Percentiles rank a stretch among this genome's conserved stretches.
These are phyloP conservation scores for Magnolia officinalis DNA, from an alignment of 164 flowering plant species.

Conservation along the genomic window DNA sequence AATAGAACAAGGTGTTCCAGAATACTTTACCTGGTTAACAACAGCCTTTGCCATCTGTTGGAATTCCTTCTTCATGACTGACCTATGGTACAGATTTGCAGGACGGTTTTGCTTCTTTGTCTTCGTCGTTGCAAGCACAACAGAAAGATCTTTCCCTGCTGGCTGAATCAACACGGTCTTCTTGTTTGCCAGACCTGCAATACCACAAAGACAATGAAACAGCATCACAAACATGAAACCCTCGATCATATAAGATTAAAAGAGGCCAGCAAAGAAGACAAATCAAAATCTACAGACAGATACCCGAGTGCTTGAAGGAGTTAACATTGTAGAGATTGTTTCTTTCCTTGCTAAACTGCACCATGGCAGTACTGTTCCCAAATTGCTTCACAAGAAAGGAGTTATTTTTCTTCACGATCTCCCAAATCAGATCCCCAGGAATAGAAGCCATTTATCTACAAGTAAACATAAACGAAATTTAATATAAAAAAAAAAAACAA, in stretches of 20 bases:
- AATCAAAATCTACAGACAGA: background rate
- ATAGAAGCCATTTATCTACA: slow-evolving; percentile 60
- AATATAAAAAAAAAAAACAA: background rate
- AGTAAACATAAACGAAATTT: background rate
- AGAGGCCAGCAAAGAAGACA: background rate
- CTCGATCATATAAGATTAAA: too few relatives aligned
- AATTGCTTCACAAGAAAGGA: slow-evolving; percentile 79
- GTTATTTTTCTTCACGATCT: slow-evolving; percentile 92
- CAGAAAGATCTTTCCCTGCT: slow-evolving; percentile 49
- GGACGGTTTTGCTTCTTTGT: slow-evolving; percentile 83
- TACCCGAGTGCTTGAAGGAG: slow-evolving; percentile 90
- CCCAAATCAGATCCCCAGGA: slow-evolving; percentile 85
- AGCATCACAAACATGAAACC: background rate
- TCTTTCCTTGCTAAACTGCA: slow-evolving; percentile 74
- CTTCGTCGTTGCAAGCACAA: slow-evolving; percentile 72
- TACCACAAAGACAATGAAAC: background rate
- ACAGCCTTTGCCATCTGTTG: slow-evolving; percentile 76
- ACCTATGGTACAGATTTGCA: slow-evolving; percentile 44
- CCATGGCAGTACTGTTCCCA: slow-evolving; percentile 56
- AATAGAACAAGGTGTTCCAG: background rate
- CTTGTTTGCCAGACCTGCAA: slow-evolving; percentile 67
- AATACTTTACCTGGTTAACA: slow-evolving; percentile 52
- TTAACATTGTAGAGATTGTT: slow-evolving; percentile 84
- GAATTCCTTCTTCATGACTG: slow-evolving; percentile 79
- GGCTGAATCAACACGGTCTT: slow-evolving; percentile 76